Percentiles rank a stretch among this genome's conserved stretches.
phyloP scores from a whole-genome alignment of 2,329 filamentous ascomycete genomes.

The Cylindrodendrum hubeiense region DNA sequence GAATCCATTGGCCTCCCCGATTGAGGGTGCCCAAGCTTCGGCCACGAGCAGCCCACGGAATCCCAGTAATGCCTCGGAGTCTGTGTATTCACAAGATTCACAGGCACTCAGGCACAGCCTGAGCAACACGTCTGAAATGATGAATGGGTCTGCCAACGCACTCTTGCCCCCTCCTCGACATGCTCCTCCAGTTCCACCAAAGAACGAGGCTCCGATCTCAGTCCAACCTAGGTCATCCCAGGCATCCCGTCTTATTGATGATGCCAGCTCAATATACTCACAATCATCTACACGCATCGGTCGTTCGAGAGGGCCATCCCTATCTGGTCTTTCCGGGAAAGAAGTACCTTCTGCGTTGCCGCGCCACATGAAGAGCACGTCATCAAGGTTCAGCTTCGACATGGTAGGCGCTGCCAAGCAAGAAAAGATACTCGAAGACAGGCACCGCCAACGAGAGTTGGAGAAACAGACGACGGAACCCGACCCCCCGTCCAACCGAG shows the following conservation, averaged over 20 bases:
- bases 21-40: constrained; percentile 21
- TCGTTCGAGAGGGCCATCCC: constrained; percentile 66
- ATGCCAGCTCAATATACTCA: constrained; percentile 33
- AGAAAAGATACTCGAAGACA: constrained; percentile 78
- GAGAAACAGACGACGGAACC: constrained; percentile 64
- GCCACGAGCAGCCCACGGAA: constrained; percentile 41
- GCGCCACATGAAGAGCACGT: constrained; percentile 79
- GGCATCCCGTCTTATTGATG: constrained; percentile 38
- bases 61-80: constrained; percentile 49
- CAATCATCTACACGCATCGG: constrained; percentile 44
- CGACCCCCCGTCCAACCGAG: constrained; percentile 53
- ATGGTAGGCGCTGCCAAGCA: constrained; percentile 78
- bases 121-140: constrained; percentile 43
- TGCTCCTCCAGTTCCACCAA: constrained; percentile 55
- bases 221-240: constrained; percentile 40
- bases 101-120: constrained; percentile 41
- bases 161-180: constrained; percentile 23
- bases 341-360: constrained; percentile 65
- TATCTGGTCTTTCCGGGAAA: constrained; percentile 61
- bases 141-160: constrained; percentile 24
- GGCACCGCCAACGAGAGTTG: constrained; percentile 75
- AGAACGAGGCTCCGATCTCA: constrained; percentile 47
- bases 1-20: constrained; percentile 13
- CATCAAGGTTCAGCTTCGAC: constrained; percentile 85
- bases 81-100: constrained; percentile 45